Percentiles rank a stretch among this genome's conserved stretches.
Evolutionary conservation across 1,284 basidiomycete genomes (phyloP).

Genomic region (Marasmius fiardii): DNA sequence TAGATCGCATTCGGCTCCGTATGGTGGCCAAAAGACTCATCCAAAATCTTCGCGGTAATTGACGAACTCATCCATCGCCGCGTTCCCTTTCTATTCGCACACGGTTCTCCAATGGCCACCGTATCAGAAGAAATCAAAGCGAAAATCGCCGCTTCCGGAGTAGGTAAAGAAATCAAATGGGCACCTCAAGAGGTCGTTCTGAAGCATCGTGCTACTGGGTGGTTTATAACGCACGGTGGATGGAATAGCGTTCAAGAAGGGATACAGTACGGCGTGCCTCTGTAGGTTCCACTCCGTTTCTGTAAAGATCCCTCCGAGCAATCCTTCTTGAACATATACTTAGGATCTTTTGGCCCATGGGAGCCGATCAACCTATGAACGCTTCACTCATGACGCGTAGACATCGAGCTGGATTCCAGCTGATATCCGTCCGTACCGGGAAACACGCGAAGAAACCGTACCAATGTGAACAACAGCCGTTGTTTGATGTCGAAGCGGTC

Average conservation of each 20-base stretch:
- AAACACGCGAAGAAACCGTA: not conserved
- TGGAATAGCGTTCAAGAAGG: slow-evolving; percentile 15
- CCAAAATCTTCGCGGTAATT: slow-evolving; percentile 18
- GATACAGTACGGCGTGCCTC: slow-evolving; percentile 7
- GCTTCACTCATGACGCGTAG: not conserved
- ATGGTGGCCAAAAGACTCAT: slow-evolving; percentile 16
- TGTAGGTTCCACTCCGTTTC: too few relatives aligned
- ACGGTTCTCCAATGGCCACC: not conserved
- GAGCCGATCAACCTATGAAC: not conserved
- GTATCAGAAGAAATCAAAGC: slow-evolving; percentile 7
- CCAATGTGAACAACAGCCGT: not conserved
- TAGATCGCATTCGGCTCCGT: slow-evolving; percentile 22
- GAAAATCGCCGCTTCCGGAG: slow-evolving; percentile 13
- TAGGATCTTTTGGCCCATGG: not conserved
- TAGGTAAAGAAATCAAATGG: slow-evolving; percentile 17
- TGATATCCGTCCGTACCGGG: not conserved
- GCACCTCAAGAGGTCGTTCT: slow-evolving; percentile 21
- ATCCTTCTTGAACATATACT: not conserved
- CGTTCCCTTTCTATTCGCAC: slow-evolving; percentile 15
- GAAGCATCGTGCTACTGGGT: slow-evolving; percentile 20
- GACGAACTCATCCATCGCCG: slow-evolving; percentile 16
- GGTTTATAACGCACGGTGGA: slow-evolving; percentile 23
- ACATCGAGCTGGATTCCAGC: not conserved
- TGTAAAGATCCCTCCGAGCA: too few relatives aligned
- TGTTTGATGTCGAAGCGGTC: not conserved